Percentiles rank a stretch among this genome's conserved stretches.
phyloP scores from a whole-genome alignment of 2,329 filamentous ascomycete species.

The Didymella arachidicola region DNA sequence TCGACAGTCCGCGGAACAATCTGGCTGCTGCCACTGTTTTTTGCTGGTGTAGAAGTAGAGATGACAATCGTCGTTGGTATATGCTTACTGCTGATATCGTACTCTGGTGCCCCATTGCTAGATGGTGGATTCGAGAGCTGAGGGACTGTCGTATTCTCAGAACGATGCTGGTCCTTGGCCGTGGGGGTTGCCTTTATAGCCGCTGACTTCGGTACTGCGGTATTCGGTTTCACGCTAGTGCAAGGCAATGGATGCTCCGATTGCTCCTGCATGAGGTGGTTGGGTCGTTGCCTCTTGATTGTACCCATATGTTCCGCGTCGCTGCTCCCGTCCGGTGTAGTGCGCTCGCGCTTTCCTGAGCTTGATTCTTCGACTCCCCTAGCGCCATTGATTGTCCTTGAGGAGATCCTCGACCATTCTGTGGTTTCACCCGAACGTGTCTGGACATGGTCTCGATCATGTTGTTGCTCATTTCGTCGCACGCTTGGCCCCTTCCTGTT shows the following conservation, averaged over 20 bases:
- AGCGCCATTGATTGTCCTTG: neutral
- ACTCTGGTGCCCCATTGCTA: neutral
- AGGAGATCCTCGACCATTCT: no score
- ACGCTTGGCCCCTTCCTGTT: no score
- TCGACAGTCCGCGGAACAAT: fast-evolving
- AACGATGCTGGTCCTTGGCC: neutral
- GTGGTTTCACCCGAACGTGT: neutral
- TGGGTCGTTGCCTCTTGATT: neutral
- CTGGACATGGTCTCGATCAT: neutral
- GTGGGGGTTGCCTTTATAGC: neutral
- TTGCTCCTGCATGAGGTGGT: no score
- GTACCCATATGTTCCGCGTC: neutral
- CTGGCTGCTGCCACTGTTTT: neutral
- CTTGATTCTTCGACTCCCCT: neutral
- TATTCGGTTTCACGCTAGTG: neutral
- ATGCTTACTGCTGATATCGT: neutral
- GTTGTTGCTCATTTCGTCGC: neutral
- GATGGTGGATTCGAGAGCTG: constrained; percentile 1
- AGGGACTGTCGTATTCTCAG: neutral
- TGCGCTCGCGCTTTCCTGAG: constrained; percentile 2
- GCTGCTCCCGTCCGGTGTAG: neutral
- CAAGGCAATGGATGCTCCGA: neutral
- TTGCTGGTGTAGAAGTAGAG: neutral
- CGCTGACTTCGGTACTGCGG: neutral
- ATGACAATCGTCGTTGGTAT: no score